phyloP scores from a whole-genome alignment of 805 yeast species.

The Starmerella asiatica region DNA sequence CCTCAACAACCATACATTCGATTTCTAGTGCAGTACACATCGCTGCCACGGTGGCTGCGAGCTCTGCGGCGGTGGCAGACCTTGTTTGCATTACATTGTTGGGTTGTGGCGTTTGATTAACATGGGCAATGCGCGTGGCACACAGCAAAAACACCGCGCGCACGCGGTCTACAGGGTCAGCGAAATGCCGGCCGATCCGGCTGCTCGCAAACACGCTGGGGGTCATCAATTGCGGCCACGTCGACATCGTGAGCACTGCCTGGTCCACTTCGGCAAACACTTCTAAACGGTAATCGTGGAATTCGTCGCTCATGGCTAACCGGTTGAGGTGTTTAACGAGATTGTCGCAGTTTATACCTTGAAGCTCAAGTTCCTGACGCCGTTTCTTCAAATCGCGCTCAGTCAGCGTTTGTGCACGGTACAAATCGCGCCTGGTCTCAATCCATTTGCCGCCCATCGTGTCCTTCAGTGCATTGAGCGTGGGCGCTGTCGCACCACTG shows the following conservation, averaged over 20 bases:
- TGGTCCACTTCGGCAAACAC: conserved; percentile 23
- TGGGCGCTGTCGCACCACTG: not conserved
- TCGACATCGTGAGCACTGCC: conserved; percentile 24
- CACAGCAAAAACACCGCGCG: conserved; percentile 54
- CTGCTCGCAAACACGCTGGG: conserved; percentile 43
- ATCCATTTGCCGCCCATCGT: conserved; percentile 31
- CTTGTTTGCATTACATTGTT: conserved; percentile 30
- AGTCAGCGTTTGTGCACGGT: conserved; percentile 59
- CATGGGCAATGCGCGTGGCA: conserved; percentile 43
- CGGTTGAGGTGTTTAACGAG: conserved; percentile 11
- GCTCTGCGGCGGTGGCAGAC: conserved; percentile 53
- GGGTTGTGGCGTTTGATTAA: conserved; percentile 24
- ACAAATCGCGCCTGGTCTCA: conserved; percentile 44
- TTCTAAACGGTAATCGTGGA: conserved; percentile 21
- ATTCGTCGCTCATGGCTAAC: conserved; percentile 8
- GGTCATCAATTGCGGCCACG: conserved; percentile 33
- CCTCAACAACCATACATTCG: conserved; percentile 63
- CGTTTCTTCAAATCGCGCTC: conserved; percentile 57
- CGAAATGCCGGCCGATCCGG: conserved; percentile 40
- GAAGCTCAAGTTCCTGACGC: conserved; percentile 36
- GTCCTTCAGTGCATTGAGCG: not conserved
- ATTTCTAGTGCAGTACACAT: conserved; percentile 59
- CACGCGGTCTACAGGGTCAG: conserved; percentile 43
- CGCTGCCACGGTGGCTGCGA: conserved; percentile 62
- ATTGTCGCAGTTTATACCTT: conserved; percentile 17